Conservation (phyloP, 345 rosid species). For the Eucalyptus marginata region DNA sequence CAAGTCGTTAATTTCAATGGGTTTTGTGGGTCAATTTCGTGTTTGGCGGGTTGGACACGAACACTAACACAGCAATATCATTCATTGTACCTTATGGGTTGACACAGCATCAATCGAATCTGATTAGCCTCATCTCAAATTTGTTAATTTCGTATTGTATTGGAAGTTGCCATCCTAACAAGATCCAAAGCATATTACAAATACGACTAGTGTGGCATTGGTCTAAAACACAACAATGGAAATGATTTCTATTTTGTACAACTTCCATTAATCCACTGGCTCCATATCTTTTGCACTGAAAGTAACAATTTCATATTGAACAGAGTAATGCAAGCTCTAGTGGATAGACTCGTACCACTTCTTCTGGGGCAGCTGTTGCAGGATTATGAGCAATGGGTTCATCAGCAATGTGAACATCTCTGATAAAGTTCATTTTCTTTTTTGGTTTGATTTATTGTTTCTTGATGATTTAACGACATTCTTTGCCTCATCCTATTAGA, state of each 20-base stretch:
- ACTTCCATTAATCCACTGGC: background rate
- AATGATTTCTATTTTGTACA: background rate
- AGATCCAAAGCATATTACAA: background rate
- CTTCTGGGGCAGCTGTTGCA: constrained; percentile 47
- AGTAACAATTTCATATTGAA: background rate
- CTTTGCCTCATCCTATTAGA: background rate
- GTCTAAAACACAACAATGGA: background rate
- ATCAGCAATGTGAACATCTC: constrained; percentile 4
- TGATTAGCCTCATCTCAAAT: background rate
- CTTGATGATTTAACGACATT: background rate
- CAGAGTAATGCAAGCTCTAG: constrained; percentile 78
- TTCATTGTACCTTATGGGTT: background rate
- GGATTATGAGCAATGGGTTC: constrained; percentile 58
- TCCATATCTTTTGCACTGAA: background rate
- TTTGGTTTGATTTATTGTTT: background rate
- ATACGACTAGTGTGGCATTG: background rate
- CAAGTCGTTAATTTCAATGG: background rate
- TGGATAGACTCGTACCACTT: constrained; percentile 61
- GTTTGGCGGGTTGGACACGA: background rate
- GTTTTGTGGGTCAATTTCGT: background rate
- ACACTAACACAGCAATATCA: background rate
- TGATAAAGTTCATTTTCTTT: background rate
- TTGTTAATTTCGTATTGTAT: background rate
- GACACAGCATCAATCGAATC: background rate
- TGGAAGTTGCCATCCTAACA: background rate